Base-by-base conservation (phyloP, 345 rosid species). In the Murraya koenigii region DNA sequence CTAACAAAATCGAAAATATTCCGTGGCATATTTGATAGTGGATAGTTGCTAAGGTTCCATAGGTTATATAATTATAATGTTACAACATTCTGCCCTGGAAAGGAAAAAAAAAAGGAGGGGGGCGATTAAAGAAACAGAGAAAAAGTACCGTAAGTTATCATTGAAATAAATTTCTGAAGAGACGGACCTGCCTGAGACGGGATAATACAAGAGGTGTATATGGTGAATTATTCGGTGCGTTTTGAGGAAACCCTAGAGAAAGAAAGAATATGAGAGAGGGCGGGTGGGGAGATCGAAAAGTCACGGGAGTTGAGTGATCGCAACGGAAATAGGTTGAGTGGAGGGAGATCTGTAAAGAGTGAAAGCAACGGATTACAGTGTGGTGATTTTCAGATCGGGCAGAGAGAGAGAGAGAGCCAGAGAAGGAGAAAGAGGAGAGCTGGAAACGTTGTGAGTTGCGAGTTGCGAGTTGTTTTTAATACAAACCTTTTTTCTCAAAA, bases 201-300 rank as follows among this genome's bases (percentile, higher is more conserved):
- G 32, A 78, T 17, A 41, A 33, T 30, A 28, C 4, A 26, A 33
- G 25, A 74, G 38, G n/a, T 63, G 30, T 11, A n/a, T 38, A 8
- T 8, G 68, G 23, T 6, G 66, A 38, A 36, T 8, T 33, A 19
- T 7, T 5, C 69, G 56, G 52, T 19, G 69, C 72, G 78, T 28
- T 25, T 23, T 35, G 41, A 23, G 36, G 26, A 67, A 88, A 86
- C 91, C 91, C 89, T 88, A 88, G 85, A 14, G 69, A 63, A 59
- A 36, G 59, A 88, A 80, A 32, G 69, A 67, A 67, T 32, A 54
- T 6, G 6, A 68, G 17, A 47, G n/a, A 58, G 69, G 8, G 5
- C 19, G 28, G 9, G 9, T 23, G 3, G 55, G 36, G 56, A 33
- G 22, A 75, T 64, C 71, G 75, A 63, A n/a, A 79, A 49, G 65